phyloP scores from a whole-genome alignment of 2,329 filamentous ascomycete species.

The Xylariaceae sp. region DNA sequence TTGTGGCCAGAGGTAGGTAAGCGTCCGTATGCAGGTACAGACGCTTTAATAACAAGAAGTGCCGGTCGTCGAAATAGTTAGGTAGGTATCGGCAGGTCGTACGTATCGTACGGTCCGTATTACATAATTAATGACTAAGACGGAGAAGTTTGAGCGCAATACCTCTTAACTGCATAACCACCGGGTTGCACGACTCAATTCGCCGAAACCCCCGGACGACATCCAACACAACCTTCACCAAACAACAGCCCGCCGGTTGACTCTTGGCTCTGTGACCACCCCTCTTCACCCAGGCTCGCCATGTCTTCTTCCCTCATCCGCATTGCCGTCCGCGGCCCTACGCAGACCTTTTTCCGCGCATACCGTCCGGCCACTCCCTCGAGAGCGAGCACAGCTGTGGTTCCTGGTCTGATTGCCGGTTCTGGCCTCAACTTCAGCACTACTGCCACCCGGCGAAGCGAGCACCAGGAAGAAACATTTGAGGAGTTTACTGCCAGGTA shows the following conservation, averaged over 20 bases:
- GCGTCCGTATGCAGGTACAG: too few species aligned
- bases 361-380: slow-evolving; percentile 56
- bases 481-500: slow-evolving; percentile 99
- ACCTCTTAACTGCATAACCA: too few species aligned
- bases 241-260: slow-evolving; percentile 6
- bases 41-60: too few species aligned
- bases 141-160: too few species aligned
- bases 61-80: too few species aligned
- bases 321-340: slow-evolving; percentile 63
- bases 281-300: slow-evolving; percentile 29
- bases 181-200: too few species aligned
- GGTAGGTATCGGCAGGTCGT: too few species aligned
- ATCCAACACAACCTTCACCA: slow-evolving; percentile 5
- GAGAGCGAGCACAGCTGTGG: slow-evolving; percentile 46
- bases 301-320: slow-evolving; percentile 70
- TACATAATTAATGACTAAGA: too few species aligned
- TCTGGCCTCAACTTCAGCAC: slow-evolving; percentile 59
- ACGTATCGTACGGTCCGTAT: too few species aligned
- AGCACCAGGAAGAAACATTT: slow-evolving; percentile 92
- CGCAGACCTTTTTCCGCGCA: slow-evolving; percentile 60
- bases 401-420: slow-evolving; percentile 49
- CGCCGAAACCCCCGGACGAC: slow-evolving; percentile 6
- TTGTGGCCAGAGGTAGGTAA: too few species aligned
- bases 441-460: slow-evolving; percentile 49
- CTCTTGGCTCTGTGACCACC: slow-evolving; percentile 16